Percentiles rank a stretch among this genome's conserved stretches.
Conservation (phyloP, 192 early-diverging fungal species). For the Coemansia sp. region DNA sequence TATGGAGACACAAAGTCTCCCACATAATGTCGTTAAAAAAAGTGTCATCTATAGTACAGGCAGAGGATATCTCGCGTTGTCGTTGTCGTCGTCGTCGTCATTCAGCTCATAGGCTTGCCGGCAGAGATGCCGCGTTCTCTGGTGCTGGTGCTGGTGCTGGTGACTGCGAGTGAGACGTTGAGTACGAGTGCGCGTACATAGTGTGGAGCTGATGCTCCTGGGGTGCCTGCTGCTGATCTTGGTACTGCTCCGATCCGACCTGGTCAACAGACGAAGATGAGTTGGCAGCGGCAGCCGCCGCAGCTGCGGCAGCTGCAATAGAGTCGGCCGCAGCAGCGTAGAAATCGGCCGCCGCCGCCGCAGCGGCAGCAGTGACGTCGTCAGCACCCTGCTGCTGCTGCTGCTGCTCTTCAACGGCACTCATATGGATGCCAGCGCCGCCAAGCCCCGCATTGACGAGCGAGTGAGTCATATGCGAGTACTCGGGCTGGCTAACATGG, state of each 20-base stretch:
- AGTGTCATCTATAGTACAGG: neutral
- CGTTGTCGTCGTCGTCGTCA: too few relatives aligned
- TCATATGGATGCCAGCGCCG: neutral
- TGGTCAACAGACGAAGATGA: neutral
- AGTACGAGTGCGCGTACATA: neutral
- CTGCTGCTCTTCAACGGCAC: neutral
- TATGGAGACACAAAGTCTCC: neutral
- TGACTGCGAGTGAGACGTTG: neutral
- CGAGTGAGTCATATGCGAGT: conserved; percentile 22
- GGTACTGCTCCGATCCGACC: neutral
- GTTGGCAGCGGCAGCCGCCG: too few relatives aligned
- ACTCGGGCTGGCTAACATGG: conserved; percentile 10
- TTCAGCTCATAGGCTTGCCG: neutral
- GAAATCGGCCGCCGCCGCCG: conserved; percentile 13
- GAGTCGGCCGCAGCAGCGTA: neutral
- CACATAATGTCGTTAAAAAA: neutral
- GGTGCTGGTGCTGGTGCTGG: neutral
- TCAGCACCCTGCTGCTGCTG: neutral
- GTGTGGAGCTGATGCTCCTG: neutral
- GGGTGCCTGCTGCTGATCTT: neutral
- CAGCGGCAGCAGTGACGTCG: conserved; percentile 14
- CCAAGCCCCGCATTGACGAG: conserved; percentile 18
- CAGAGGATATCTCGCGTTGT: neutral
- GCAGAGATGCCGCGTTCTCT: neutral
- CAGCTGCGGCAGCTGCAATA: neutral